phyloP scores from a whole-genome alignment of 495 filamentous ascomycete species.

The Lepraria neglecta region DNA sequence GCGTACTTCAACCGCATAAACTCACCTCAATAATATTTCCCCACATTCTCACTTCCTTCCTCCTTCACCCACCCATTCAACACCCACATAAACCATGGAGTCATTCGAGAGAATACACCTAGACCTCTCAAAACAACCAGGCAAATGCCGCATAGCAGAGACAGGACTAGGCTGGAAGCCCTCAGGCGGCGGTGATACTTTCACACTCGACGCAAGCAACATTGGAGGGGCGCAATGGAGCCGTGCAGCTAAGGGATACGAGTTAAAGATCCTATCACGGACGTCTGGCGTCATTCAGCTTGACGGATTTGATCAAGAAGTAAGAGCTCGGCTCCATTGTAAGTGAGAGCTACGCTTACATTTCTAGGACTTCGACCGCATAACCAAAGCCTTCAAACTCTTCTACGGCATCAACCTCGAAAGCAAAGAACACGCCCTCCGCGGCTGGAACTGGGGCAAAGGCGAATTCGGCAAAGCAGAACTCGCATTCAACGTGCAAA shows the following conservation, averaged over 20 bases:
- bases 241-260: slow-evolving; percentile 82
- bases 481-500: slow-evolving; percentile 92
- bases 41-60: neutral
- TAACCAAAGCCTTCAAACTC: slow-evolving; percentile 85
- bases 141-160: slow-evolving; percentile 89
- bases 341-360: slow-evolving; percentile 4
- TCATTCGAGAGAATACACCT: slow-evolving; percentile 94
- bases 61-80: neutral
- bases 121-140: slow-evolving; percentile 81
- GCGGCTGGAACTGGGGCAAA: slow-evolving; percentile 99
- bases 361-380: slow-evolving; percentile 74
- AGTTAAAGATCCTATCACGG: slow-evolving; percentile 81
- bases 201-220: slow-evolving; percentile 78
- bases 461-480: slow-evolving; percentile 94
- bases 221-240: slow-evolving; percentile 90
- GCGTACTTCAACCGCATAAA: neutral
- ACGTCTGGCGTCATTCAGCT: slow-evolving; percentile 83
- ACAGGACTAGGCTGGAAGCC: slow-evolving; percentile 93
- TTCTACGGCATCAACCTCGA: slow-evolving; percentile 95
- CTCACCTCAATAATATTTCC: neutral
- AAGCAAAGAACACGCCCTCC: slow-evolving; percentile 83
- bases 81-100: slow-evolving; percentile 50
- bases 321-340: slow-evolving; percentile 34
- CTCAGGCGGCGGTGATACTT: slow-evolving; percentile 76
- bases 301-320: slow-evolving; percentile 91